Percentiles rank a stretch among this genome's conserved stretches.
These are phyloP conservation scores for Paraleonurus japonicus DNA, from an alignment of 257 asterid genomes.

Conservation along the genomic window DNA sequence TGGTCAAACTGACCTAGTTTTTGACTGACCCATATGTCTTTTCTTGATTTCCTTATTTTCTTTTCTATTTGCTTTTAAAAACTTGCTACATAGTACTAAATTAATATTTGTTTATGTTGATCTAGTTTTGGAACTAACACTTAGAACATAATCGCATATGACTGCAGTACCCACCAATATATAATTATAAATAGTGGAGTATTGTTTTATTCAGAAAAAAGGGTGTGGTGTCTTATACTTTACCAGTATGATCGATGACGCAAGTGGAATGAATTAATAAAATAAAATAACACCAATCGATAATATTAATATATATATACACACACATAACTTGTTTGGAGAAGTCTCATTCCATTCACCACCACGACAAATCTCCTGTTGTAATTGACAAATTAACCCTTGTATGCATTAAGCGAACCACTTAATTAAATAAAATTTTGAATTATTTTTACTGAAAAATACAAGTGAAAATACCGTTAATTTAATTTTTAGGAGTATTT, in stretches of 20 bases:
- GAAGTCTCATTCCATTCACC: not conserved
- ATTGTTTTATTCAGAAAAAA: conserved; percentile 5
- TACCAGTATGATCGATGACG: not conserved
- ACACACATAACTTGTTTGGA: not conserved
- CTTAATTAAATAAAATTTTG: too few species aligned
- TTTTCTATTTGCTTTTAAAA: not conserved
- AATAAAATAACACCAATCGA: not conserved
- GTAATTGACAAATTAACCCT: too few species aligned
- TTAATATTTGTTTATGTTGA: conserved; percentile 28
- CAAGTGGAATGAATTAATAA: not conserved
- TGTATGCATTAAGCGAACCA: too few species aligned
- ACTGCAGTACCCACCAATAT: conserved; percentile 20
- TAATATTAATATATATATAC: not conserved
- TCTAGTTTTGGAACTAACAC: conserved; percentile 41
- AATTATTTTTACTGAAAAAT: too few species aligned
- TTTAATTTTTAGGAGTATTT: too few species aligned
- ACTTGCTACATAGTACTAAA: conserved; percentile 23
- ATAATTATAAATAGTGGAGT: not conserved
- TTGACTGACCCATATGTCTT: conserved; percentile 47
- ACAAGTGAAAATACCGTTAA: too few species aligned
- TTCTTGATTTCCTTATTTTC: conserved; percentile 35
- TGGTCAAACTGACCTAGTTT: conserved; percentile 47
- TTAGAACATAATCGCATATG: conserved; percentile 22
- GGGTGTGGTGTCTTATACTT: conserved; percentile 5
- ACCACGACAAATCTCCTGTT: too few species aligned